A percentile compares a stretch with the other conserved stretches of the same genome.
phyloP scores from a whole-genome alignment of 495 filamentous ascomycete species.

The Penicillium herquei region DNA sequence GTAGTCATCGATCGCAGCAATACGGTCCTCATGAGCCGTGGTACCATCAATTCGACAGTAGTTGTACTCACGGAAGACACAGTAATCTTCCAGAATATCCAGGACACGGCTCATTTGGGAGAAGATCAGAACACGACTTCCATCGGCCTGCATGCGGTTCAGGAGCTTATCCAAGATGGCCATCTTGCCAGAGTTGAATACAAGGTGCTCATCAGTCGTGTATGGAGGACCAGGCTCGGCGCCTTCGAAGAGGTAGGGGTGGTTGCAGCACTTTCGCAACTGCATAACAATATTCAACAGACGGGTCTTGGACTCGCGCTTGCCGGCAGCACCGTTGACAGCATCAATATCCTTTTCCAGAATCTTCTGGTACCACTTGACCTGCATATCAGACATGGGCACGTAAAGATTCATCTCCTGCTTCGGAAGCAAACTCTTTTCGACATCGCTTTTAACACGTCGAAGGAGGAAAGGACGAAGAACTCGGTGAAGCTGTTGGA shows the following conservation, averaged over 20 bases:
- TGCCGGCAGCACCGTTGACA: constrained; percentile 94
- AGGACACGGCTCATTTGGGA: constrained; percentile 98
- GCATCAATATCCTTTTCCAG: constrained; percentile 99
- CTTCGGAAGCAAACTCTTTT: constrained; percentile 96
- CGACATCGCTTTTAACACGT: constrained; percentile 96
- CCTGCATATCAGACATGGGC: constrained; percentile 98
- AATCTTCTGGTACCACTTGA: constrained; percentile 99
- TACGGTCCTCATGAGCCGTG: constrained; percentile 97
- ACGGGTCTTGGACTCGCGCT: constrained; percentile 96
- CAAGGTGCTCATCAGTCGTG: constrained; percentile 94
- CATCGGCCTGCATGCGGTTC: constrained; percentile 75
- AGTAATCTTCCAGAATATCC: constrained; percentile 98
- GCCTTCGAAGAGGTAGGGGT: constrained; percentile 97
- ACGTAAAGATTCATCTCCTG: constrained; percentile 97
- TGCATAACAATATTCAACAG: constrained; percentile 99
- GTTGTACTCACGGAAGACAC: constrained; percentile 87
- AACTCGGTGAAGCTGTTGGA: constrained; percentile 93
- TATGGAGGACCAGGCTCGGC: constrained; percentile 97
- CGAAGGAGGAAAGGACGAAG: constrained; percentile 91
- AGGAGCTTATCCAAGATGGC: constrained; percentile 93
- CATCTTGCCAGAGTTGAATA: constrained; percentile 97
- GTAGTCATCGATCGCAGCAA: constrained; percentile 96
- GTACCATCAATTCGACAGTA: constrained; percentile 98
- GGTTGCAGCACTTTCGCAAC: constrained; percentile 97
- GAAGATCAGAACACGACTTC: constrained; percentile 94